Evolutionary conservation across 768 basidiomycete genomes (phyloP).

Genomic region (Trametes villosa): DNA sequence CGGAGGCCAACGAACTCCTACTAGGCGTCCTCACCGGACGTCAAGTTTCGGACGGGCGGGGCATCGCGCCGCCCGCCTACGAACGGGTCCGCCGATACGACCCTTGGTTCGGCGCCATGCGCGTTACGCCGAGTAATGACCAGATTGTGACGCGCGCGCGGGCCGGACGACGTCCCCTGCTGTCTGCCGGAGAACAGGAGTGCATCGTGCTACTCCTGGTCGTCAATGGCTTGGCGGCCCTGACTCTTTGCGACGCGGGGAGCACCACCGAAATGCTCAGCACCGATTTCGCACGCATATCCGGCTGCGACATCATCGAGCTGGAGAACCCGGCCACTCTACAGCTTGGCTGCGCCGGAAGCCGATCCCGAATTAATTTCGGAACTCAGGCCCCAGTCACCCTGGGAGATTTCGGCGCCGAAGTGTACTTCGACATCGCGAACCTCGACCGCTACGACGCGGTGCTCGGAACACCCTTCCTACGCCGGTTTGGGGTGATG

Average conservation of each 20-base stretch:
- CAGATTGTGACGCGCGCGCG: background rate
- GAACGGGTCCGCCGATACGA: background rate
- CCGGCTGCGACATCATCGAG: background rate
- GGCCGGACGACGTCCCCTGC: background rate
- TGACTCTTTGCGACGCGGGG: background rate
- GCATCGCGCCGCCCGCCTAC: background rate
- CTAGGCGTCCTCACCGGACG: background rate
- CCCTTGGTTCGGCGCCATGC: background rate
- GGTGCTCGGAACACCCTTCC: constrained; percentile 33
- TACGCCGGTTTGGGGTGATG: constrained; percentile 17
- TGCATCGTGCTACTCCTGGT: background rate
- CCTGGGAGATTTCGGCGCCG: background rate
- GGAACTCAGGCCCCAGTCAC: background rate
- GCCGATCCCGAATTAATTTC: background rate
- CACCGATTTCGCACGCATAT: background rate
- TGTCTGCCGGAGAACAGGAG: background rate
- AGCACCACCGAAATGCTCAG: background rate
- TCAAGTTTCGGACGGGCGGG: background rate
- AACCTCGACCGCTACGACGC: constrained; percentile 36
- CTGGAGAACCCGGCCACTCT: background rate
- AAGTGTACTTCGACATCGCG: constrained; percentile 7
- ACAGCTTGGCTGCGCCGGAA: background rate
- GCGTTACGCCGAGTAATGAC: background rate
- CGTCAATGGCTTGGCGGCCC: background rate
- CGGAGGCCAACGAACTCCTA: background rate